Conservation (phyloP, 768 basidiomycete genomes). For the Russula sp. region DNA sequence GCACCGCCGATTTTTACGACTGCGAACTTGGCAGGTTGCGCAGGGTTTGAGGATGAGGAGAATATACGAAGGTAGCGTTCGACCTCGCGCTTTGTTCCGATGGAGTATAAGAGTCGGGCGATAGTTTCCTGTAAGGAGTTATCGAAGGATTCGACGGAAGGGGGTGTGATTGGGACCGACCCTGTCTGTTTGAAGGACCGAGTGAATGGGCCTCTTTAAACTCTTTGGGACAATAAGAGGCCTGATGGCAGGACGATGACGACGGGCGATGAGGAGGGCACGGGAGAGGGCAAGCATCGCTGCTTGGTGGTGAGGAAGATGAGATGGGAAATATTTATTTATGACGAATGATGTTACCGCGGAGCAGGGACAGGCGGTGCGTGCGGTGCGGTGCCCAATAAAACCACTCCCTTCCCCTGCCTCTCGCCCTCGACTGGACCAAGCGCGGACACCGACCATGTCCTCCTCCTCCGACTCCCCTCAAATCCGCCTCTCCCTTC, state of each 20-base stretch:
- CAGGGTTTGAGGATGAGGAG: conserved; percentile 83
- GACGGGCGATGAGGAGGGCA: conserved; percentile 40
- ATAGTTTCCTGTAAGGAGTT: conserved; percentile 74
- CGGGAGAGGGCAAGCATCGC: conserved; percentile 33
- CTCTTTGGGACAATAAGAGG: conserved; percentile 27
- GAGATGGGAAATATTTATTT: neutral
- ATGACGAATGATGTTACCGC: conserved; percentile 4
- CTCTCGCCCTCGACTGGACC: too few species aligned
- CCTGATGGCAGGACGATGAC: conserved; percentile 33
- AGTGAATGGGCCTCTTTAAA: conserved; percentile 36
- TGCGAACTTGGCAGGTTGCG: conserved; percentile 89
- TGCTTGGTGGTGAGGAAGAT: neutral
- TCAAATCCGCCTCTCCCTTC: conserved; percentile 46
- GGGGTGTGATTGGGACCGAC: conserved; percentile 34
- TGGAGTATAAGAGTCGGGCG: conserved; percentile 90
- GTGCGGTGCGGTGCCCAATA: too few species aligned
- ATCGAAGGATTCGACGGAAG: neutral
- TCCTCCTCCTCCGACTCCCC: conserved; percentile 36
- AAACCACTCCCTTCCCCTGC: too few species aligned
- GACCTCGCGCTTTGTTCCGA: conserved; percentile 95
- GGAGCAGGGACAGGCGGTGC: too few species aligned
- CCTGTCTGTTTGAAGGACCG: conserved; percentile 67
- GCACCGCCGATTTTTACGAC: conserved; percentile 98
- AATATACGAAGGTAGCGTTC: conserved; percentile 98
- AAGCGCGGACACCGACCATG: conserved; percentile 18